Percentiles rank a stretch among this genome's conserved stretches.
phyloP scores from a whole-genome alignment of 2,329 filamentous ascomycete species.

The Verticillium tricorpus region DNA sequence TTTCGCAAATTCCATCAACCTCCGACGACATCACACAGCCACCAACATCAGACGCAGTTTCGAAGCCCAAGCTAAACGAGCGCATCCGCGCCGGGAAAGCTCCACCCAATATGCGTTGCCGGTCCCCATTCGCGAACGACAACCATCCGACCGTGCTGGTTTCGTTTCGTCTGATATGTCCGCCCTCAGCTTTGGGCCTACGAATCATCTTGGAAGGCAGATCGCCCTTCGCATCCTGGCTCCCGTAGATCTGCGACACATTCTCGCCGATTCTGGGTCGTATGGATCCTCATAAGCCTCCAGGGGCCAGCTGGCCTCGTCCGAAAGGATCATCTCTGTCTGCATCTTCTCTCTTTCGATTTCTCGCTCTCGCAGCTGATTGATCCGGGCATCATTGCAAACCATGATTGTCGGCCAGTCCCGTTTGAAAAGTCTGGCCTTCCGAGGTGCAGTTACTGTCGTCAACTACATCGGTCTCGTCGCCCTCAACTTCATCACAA shows the following conservation, averaged over 20 bases:
- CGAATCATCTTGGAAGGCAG: not conserved
- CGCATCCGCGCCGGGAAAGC: not conserved
- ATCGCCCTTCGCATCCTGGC: not conserved
- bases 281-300: not conserved
- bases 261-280: not conserved
- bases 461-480: conserved; percentile 10
- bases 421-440: not conserved
- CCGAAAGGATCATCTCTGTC: not conserved
- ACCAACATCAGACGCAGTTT: not conserved
- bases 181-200: not conserved
- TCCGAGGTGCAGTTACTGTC: conserved; percentile 7
- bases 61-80: not conserved
- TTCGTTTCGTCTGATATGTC: not conserved
- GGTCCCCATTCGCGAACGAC: not conserved
- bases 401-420: not conserved
- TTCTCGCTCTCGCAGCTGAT: not conserved
- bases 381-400: not conserved
- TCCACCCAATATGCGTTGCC: not conserved
- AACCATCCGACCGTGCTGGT: not conserved
- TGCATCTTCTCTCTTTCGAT: not conserved
- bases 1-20: not conserved
- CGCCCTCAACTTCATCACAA: conserved; percentile 16
- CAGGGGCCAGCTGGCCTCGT: not conserved
- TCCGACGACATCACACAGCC: not conserved
- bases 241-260: not conserved